These are phyloP conservation scores for Coprinopsis marcescibilis DNA, from an alignment of 768 basidiomycete genomes.

Conservation along the genomic window DNA sequence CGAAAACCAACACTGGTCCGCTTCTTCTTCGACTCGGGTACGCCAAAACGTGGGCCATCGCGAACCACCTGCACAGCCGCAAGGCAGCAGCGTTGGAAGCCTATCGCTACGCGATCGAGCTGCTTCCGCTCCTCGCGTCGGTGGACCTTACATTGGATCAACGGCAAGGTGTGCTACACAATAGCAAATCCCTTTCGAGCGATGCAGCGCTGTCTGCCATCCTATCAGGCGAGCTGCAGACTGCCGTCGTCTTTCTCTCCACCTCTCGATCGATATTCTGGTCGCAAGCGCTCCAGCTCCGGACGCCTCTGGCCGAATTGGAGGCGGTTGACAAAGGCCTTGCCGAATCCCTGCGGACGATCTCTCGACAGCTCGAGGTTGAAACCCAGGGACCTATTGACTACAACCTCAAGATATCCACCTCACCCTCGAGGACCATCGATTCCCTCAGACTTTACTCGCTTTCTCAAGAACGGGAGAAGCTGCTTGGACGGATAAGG, in stretches of 20 bases:
- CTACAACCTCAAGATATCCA: too few relatives aligned
- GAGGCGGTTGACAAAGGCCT: neutral
- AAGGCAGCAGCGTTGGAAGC: neutral
- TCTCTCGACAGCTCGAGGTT: too few relatives aligned
- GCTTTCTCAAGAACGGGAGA: neutral
- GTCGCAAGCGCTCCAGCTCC: neutral
- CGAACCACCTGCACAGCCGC: neutral
- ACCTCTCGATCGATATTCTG: neutral
- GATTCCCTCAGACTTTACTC: neutral
- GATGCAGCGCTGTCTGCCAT: neutral
- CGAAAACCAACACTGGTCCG: too few relatives aligned
- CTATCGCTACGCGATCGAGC: neutral
- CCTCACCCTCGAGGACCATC: too few relatives aligned
- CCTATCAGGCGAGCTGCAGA: neutral
- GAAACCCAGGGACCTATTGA: too few relatives aligned
- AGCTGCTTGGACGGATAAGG: neutral
- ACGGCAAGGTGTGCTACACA: neutral
- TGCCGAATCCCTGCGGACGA: too few relatives aligned
- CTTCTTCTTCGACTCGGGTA: neutral
- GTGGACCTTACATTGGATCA: neutral
- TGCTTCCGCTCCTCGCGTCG: neutral
- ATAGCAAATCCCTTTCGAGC: neutral
- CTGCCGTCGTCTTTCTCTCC: constrained; percentile 2
- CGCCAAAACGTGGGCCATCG: neutral
- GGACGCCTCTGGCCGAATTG: neutral